Evolutionary conservation across 768 basidiomycete genomes (phyloP), one percentile per base, ranked within the genome.

Genomic region (Trametes meyenii): DNA sequence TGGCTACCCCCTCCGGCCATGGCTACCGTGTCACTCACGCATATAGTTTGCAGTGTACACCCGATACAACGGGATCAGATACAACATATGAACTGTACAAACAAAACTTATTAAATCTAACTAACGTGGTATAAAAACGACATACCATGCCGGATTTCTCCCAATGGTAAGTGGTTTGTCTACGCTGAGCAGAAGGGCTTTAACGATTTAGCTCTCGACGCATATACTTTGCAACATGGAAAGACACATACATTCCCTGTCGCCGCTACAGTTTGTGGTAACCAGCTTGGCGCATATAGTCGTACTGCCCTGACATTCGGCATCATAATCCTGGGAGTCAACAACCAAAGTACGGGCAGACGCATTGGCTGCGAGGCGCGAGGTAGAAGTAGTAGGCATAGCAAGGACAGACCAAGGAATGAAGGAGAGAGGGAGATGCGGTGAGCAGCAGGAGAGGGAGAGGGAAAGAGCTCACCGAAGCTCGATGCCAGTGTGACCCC

Each of bases 11-110:
- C 43, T 13, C 5, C 35, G 24, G 7, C 24, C 17, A 24, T n/a
- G 17, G 45, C 14, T 23, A 23, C 21, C 0, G 29, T 19, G 33
- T 44, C 6, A 76, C 83, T 71, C 67, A 89, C 91, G 88, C 91
- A 82, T 90, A 87, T 80, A 90, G 73, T 72, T 87, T 89, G 79
- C 88, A 92, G 71, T 90, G 88, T 38, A 89, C 67, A 49, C 80
- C 83, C 4, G 91, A 94, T 19, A 92, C 85, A 42, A 83, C 79
- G 16, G 75, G 68, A 53, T 90, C 86, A 19, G 81, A 69, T 33
- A 92, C 76, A 29, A 90, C 81, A 66, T 92, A 94, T 42, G 88
- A 76, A 64, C 77, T 78, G 51, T 2, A n/a, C n/a, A n/a, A 14
- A 14, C 14, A 26, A 5, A 51, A 57, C 23, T 48, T 38, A 23